Evolutionary conservation across 1,284 basidiomycete species (phyloP).

Genomic region (Malassezia obtusa): DNA sequence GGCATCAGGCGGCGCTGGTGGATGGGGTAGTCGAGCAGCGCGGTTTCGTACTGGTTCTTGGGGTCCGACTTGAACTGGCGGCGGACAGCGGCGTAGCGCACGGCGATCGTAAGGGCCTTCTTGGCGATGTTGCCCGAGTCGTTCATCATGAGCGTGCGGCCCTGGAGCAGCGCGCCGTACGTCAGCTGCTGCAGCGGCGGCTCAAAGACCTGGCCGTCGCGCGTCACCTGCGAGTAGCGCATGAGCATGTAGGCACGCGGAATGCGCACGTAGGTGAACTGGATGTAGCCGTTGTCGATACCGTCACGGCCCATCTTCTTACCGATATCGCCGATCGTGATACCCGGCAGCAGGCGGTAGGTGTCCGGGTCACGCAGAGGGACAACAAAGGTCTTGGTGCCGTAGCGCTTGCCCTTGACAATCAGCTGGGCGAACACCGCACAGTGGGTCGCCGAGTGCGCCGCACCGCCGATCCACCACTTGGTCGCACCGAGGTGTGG

Average conservation of each 20-base stretch:
- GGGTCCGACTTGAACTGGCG: slow-evolving; percentile 52
- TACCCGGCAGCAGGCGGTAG: slow-evolving; percentile 50
- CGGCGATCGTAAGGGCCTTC: slow-evolving; percentile 54
- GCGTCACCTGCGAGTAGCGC: slow-evolving; percentile 56
- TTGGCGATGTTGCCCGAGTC: slow-evolving; percentile 54
- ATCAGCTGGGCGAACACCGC: slow-evolving; percentile 56
- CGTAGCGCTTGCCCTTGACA: slow-evolving; percentile 54
- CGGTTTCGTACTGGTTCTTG: slow-evolving; percentile 50
- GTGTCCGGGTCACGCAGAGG: slow-evolving; percentile 54
- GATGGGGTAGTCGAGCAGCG: slow-evolving; percentile 56
- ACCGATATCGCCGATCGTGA: slow-evolving; percentile 56
- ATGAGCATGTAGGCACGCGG: slow-evolving; percentile 57
- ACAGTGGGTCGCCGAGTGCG: slow-evolving; percentile 55
- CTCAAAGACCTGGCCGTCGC: slow-evolving; percentile 51
- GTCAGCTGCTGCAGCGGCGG: slow-evolving; percentile 56
- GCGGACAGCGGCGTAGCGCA: slow-evolving; percentile 55
- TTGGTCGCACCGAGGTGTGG: slow-evolving; percentile 46
- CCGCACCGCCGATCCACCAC: slow-evolving; percentile 55
- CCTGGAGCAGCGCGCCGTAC: slow-evolving; percentile 55
- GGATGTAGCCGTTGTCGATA: slow-evolving; percentile 50
- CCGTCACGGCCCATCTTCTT: slow-evolving; percentile 58
- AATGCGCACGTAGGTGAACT: slow-evolving; percentile 56
- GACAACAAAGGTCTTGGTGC: slow-evolving; percentile 56
- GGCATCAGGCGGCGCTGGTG: slow-evolving; percentile 57
- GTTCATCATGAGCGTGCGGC: slow-evolving; percentile 54